Base-by-base conservation (phyloP, 306 rosid genomes). In the Lathyrus sativus region DNA sequence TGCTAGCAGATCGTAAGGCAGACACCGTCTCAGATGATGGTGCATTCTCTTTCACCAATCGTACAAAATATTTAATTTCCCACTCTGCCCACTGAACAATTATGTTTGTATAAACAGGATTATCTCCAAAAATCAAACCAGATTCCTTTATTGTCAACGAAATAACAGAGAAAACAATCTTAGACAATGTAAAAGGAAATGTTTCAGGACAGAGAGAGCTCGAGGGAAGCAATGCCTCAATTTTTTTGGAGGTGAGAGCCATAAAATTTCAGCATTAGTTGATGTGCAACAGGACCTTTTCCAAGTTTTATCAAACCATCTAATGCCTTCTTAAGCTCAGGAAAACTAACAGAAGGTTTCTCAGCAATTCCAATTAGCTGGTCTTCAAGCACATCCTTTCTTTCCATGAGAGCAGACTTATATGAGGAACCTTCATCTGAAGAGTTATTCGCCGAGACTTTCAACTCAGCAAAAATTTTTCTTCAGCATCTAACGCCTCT, bases 241-340 rank as follows among this genome's bases (percentile, higher is more conserved):
- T 81, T 84, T 83, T 81, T 85, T 81, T 93, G 90, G 76, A 93
- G 89, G 63, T 78, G 89, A 49, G 93, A 74, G 41, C 85, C 82
- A 77, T 77, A 85, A 76, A 80, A 85, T 65, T 79, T 86, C 51
- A 93, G 82, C 75, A 90, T 82, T 68, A 77, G 76, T 19, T 86
- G 97, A 78, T 93, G 95, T 50, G 96, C 95, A 35, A 9, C 74
- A 67, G 97, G 75, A 76, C 98, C 98, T 84, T 90, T 93, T 53
- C 97, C 96, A 49, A 93, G 95, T 78, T 74, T 93, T 59, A 88
- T 77, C 71, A 93, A 87, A 77, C 90, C 82, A 66, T 75, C 77
- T 76, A 88, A 79, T 62, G 90, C 85, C 80, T 73, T 86, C 78
- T 85, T 87, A 76, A 90, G 78, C 83, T 88, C 98, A 55, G 58